These are phyloP conservation scores for Debaryomyces maramus DNA, from an alignment of 805 yeast genomes.

Conservation along the genomic window DNA sequence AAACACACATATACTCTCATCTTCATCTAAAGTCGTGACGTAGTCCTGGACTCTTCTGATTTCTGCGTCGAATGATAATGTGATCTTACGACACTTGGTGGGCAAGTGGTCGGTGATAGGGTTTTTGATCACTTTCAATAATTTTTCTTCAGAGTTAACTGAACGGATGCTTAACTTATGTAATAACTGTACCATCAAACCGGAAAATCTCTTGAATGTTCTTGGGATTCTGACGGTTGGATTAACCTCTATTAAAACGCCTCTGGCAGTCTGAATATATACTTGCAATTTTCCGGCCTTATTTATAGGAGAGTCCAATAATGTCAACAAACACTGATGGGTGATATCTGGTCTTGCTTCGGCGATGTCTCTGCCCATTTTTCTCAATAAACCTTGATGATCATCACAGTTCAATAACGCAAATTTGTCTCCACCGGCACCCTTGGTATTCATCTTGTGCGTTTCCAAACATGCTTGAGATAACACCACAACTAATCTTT, in stretches of 20 bases:
- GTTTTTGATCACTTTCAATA: slow-evolving; percentile 91
- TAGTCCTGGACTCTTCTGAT: slow-evolving; percentile 87
- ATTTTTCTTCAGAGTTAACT: slow-evolving; percentile 91
- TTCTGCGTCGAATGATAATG: slow-evolving; percentile 89
- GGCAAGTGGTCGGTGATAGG: slow-evolving; percentile 97
- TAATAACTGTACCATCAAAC: slow-evolving; percentile 94
- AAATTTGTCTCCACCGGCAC: slow-evolving; percentile 81
- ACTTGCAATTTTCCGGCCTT: slow-evolving; percentile 97
- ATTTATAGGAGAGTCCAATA: slow-evolving; percentile 95
- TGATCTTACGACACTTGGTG: slow-evolving; percentile 89
- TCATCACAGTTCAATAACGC: slow-evolving; percentile 96
- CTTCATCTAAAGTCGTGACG: slow-evolving; percentile 73
- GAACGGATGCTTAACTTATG: slow-evolving; percentile 92
- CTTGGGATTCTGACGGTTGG: slow-evolving; percentile 97
- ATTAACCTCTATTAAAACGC: slow-evolving; percentile 91
- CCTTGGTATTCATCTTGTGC: slow-evolving; percentile 80
- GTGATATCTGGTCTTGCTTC: slow-evolving; percentile 99
- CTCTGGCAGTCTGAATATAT: slow-evolving; percentile 92
- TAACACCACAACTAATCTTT: slow-evolving; percentile 89
- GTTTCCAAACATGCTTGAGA: slow-evolving; percentile 96
- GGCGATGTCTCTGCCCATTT: slow-evolving; percentile 95
- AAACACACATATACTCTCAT: slow-evolving; percentile 94
- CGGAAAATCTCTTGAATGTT: slow-evolving; percentile 96
- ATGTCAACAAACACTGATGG: slow-evolving; percentile 92
- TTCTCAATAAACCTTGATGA: slow-evolving; percentile 91